Conservation (phyloP, 345 rosid species). For the Camelina laxa region DNA sequence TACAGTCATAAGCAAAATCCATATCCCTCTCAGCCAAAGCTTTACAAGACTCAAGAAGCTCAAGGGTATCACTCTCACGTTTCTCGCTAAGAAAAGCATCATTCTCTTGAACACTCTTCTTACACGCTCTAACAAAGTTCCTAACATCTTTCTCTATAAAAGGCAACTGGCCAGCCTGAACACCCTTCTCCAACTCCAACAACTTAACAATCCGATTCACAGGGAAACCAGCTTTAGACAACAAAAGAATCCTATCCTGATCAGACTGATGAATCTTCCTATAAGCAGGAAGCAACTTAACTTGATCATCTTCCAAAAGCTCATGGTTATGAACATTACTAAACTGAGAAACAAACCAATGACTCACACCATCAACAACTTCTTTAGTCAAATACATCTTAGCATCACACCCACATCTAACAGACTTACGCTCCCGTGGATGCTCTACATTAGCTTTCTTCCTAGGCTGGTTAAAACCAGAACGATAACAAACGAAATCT, state of each 20-base stretch:
- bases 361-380: conserved; percentile 61
- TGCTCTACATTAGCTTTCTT: conserved; percentile 91
- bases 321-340: conserved; percentile 97
- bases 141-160: conserved; percentile 95
- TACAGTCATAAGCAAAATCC: conserved; percentile 67
- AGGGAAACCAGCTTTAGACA: conserved; percentile 94
- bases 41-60: conserved; percentile 83
- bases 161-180: conserved; percentile 83
- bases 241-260: conserved; percentile 83
- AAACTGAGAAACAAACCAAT: conserved; percentile 90
- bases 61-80: conserved; percentile 69
- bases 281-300: conserved; percentile 90
- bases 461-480: conserved; percentile 91
- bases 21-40: conserved; percentile 67
- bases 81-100: conserved; percentile 82
- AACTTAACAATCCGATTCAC: conserved; percentile 86
- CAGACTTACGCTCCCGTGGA: conserved; percentile 91
- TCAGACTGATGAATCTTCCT: conserved; percentile 87
- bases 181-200: conserved; percentile 87
- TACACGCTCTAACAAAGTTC: conserved; percentile 84
- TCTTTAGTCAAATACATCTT: conserved; percentile 86
- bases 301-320: conserved; percentile 92
- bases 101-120: conserved; percentile 82
- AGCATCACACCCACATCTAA: conserved; percentile 94
- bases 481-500: conserved; percentile 95